Conservation (phyloP, 148 eudicot genomes). For the Salicornia ramosissima region DNA sequence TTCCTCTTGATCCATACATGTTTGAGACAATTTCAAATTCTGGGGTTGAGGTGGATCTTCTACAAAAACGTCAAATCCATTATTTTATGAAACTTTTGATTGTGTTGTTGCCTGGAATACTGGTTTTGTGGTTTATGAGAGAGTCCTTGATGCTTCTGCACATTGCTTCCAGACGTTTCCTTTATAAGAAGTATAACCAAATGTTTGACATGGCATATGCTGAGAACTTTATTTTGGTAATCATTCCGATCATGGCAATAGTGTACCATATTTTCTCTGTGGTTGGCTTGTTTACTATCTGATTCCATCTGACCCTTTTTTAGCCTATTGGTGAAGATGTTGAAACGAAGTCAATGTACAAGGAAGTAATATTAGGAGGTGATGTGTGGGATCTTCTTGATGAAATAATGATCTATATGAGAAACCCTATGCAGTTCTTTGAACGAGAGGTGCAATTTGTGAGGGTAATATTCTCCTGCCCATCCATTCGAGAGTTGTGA, state of each 20-base stretch:
- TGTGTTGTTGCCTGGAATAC: slow-evolving; percentile 73
- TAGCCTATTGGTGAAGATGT: slow-evolving; percentile 76
- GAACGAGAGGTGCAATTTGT: slow-evolving; percentile 80
- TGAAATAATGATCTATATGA: slow-evolving; percentile 84
- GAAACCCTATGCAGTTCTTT: slow-evolving; percentile 85
- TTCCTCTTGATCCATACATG: slow-evolving; percentile 91
- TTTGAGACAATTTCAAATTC: slow-evolving; percentile 78
- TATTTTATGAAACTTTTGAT: slow-evolving; percentile 67
- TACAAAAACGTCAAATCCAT: slow-evolving; percentile 73
- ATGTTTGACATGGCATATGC: slow-evolving; percentile 78
- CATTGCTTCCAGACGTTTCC: slow-evolving; percentile 60
- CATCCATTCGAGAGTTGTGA: not conserved
- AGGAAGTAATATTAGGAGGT: slow-evolving; percentile 90
- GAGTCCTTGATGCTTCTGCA: slow-evolving; percentile 70
- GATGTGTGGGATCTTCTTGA: slow-evolving; percentile 97
- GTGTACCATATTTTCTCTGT: slow-evolving; percentile 2
- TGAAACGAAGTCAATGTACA: slow-evolving; percentile 68
- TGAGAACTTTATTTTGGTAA: slow-evolving; percentile 84
- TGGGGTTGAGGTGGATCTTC: slow-evolving; percentile 91
- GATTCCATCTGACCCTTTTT: slow-evolving; percentile 22
- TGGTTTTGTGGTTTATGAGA: slow-evolving; percentile 79
- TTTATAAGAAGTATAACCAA: slow-evolving; percentile 74
- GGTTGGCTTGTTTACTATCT: slow-evolving; percentile 17
- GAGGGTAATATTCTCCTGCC: slow-evolving; percentile 45
- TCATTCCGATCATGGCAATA: slow-evolving; percentile 1